Evolutionary conservation across 495 filamentous ascomycete species (phyloP), one percentile per base, ranked within the genome.

Genomic region (Trichoderma erinaceum): DNA sequence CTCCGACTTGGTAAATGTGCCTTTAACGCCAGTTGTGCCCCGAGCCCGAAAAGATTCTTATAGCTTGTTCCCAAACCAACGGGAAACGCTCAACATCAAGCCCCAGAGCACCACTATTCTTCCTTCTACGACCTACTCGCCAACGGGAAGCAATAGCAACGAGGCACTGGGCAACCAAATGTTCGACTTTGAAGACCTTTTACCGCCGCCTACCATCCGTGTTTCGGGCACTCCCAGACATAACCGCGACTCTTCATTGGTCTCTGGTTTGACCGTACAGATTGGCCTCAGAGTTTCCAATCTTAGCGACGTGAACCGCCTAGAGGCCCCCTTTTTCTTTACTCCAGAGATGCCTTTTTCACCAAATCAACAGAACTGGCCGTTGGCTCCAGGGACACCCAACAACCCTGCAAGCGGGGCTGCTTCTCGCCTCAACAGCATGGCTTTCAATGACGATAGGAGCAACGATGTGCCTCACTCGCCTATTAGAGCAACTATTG

Each of bases 261-360:
- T 74, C 15, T 82, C 80, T 11, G 78, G 78, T 23, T 79, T 80
- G 44, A 83, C 81, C 1, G 81, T 83, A 61, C 80, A 82, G 64
- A 83, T 83, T 61, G 81, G 81, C 0, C 71, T 83, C 12, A 78
- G 81, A 38, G 73, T 83, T 63, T 83, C 81, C 8, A 81, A 80
- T 4, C 73, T 83, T 0, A 76, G 77, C 12, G 79, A 82, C 58
- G 78, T 80, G 21, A 73, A 75, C 3, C 76, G 75, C 52, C 65
- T 77, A 12, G 66, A 72, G 41, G 65, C 38, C 46, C 71, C 72
- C 69, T 38, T 61, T 50, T 61, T 67, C 64, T n/a, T 61, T n/a
- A 11, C 27, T 11, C 52, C 52, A 11, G 25, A 61, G 27, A 61
- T 21, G 52, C 52, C 52, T 10, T 29, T 29, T 61, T 27, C 52